Percentiles rank a stretch among this genome's conserved stretches.
phyloP scores from a whole-genome alignment of 192 early-diverging fungal species.

The Radiomyces spectabilis region DNA sequence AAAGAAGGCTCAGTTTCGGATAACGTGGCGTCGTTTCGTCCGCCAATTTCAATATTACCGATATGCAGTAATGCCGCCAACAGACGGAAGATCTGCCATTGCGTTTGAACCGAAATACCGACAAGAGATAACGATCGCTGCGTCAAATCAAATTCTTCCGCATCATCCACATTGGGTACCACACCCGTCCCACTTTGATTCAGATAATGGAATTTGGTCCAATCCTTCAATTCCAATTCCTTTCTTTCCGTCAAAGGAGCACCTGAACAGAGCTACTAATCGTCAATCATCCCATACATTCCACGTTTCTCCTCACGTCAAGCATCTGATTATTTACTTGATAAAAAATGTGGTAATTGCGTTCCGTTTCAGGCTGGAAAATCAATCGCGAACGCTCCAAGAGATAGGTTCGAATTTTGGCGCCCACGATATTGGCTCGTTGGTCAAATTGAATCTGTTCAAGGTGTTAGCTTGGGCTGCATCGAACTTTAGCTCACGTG shows the following conservation, averaged over 20 bases:
- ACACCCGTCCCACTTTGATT: conserved; percentile 78
- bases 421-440: conserved; percentile 79
- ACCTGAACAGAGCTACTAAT: conserved; percentile 84
- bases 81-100: conserved; percentile 87
- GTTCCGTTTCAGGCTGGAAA: conserved; percentile 86
- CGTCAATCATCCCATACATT: too few relatives aligned
- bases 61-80: conserved; percentile 91
- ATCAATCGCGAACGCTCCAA: conserved; percentile 93
- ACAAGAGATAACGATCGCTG: conserved; percentile 78
- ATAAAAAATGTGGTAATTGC: conserved; percentile 99
- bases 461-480: too few relatives aligned
- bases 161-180: conserved; percentile 88
- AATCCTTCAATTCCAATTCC: conserved; percentile 72
- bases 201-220: conserved; percentile 77
- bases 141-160: conserved; percentile 84
- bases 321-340: conserved; percentile 38
- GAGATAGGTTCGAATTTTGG: conserved; percentile 92
- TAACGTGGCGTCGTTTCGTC: conserved; percentile 61
- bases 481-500: too few relatives aligned
- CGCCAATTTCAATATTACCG: conserved; percentile 88
- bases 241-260: conserved; percentile 76
- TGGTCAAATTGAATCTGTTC: conserved; percentile 81
- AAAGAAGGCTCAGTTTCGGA: conserved; percentile 70
- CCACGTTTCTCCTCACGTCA: not conserved
- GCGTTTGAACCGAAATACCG: conserved; percentile 73